phyloP scores from a whole-genome alignment of 805 yeast genomes.

The Candida methanosorbosa region DNA sequence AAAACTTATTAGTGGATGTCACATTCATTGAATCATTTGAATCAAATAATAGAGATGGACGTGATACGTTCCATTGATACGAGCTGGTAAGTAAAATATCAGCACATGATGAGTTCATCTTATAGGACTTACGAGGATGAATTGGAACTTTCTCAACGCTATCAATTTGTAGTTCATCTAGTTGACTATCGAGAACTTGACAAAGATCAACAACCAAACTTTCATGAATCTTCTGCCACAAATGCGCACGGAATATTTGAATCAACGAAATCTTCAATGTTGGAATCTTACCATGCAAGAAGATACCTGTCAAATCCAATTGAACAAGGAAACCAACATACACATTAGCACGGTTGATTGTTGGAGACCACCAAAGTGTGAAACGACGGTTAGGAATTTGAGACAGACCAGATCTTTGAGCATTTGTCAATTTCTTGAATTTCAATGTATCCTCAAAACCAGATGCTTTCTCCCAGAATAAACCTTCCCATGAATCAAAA shows the following conservation, averaged over 20 bases:
- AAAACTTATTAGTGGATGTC: conserved; percentile 59
- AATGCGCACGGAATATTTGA: conserved; percentile 94
- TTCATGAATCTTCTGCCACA: conserved; percentile 99
- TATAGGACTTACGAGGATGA: conserved; percentile 95
- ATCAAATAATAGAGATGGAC: conserved; percentile 74
- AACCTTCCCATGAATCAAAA: conserved; percentile 96
- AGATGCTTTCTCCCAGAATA: conserved; percentile 96
- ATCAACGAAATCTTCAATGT: conserved; percentile 91
- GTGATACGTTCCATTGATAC: conserved; percentile 73
- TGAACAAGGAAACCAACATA: conserved; percentile 97
- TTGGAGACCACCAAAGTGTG: conserved; percentile 99
- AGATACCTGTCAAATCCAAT: conserved; percentile 91
- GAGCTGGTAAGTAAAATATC: conserved; percentile 74
- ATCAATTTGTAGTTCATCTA: conserved; percentile 76
- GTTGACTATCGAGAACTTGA: conserved; percentile 82
- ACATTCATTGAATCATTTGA: conserved; percentile 55
- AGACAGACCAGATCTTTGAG: conserved; percentile 93
- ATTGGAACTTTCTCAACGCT: conserved; percentile 84
- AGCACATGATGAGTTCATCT: conserved; percentile 94
- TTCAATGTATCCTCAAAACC: conserved; percentile 96
- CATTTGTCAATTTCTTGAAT: conserved; percentile 90
- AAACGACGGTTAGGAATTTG: conserved; percentile 97
- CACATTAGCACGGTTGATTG: conserved; percentile 95
- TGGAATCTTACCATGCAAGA: conserved; percentile 96
- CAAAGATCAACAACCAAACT: conserved; percentile 88